phyloP scores from a whole-genome alignment of 2,329 filamentous ascomycete genomes.

The Ophiognomonia clavigignenti-juglandacearum region DNA sequence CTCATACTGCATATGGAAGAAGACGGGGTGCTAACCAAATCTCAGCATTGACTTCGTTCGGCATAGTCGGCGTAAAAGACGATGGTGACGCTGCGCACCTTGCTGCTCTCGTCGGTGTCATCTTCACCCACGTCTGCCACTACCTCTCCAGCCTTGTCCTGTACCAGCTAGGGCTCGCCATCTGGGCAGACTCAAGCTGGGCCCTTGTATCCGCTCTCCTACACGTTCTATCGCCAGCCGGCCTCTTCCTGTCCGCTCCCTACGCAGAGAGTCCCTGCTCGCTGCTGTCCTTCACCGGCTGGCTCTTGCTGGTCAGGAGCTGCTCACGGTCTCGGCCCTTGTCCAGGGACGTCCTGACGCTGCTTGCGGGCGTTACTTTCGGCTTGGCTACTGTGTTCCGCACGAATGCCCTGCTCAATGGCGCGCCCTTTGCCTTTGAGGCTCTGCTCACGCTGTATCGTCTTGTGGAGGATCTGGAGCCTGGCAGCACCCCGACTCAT shows the following conservation, averaged over 20 bases:
- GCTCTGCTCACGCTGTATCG: conserved; percentile 30
- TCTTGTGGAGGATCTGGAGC: conserved; percentile 34
- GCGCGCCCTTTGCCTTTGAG: conserved; percentile 68
- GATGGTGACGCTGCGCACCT: conserved; percentile 15
- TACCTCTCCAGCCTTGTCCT: conserved; percentile 69
- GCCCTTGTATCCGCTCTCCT: conserved; percentile 67
- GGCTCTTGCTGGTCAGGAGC: conserved; percentile 60
- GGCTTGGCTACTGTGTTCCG: conserved; percentile 69
- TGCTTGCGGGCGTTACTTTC: conserved; percentile 65
- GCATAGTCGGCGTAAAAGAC: neutral
- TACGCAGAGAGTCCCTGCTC: conserved; percentile 81
- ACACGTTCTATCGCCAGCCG: conserved; percentile 82
- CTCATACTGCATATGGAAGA: neutral
- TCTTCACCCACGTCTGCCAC: conserved; percentile 70
- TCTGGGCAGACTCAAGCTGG: conserved; percentile 49
- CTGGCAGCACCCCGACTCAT: conserved; percentile 29
- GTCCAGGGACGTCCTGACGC: conserved; percentile 42
- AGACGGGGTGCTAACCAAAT: neutral
- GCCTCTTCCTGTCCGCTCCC: conserved; percentile 82
- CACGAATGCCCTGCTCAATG: conserved; percentile 82
- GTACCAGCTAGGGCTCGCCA: conserved; percentile 56
- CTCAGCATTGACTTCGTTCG: conserved; percentile 8
- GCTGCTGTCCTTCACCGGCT: conserved; percentile 69
- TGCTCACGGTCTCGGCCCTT: conserved; percentile 27
- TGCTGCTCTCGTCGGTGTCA: conserved; percentile 54